These are phyloP conservation scores for Cladosporium sp. DNA, from an alignment of 2,329 filamentous ascomycete genomes.

Conservation along the genomic window DNA sequence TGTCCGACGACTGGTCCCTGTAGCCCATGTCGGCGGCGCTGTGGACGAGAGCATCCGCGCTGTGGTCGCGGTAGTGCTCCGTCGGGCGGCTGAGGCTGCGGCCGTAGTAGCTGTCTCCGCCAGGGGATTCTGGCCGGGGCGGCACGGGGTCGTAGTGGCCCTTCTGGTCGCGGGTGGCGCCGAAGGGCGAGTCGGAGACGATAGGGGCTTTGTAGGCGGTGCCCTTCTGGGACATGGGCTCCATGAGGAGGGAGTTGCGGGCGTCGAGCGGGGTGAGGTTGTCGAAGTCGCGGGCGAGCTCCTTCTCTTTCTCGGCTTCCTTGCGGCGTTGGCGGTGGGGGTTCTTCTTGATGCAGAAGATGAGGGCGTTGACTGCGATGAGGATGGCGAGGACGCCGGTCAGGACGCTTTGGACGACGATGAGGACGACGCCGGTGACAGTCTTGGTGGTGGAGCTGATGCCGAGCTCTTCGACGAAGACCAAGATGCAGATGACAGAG, in stretches of 20 bases:
- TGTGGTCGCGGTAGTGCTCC: slow-evolving; percentile 20
- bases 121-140: slow-evolving; percentile 16
- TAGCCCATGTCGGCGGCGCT: slow-evolving; percentile 29
- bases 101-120: slow-evolving; percentile 7
- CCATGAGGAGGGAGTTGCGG: slow-evolving; percentile 76
- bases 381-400: slow-evolving; percentile 79
- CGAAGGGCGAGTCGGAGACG: slow-evolving; percentile 25
- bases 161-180: slow-evolving; percentile 18
- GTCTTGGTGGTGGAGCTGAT: slow-evolving; percentile 90
- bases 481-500: slow-evolving; percentile 79
- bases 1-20: slow-evolving; percentile 19
- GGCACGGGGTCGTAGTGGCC: slow-evolving; percentile 29
- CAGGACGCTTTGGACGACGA: slow-evolving; percentile 80
- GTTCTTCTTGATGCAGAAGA: slow-evolving; percentile 76
- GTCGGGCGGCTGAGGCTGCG: slow-evolving; percentile 12
- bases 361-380: slow-evolving; percentile 82
- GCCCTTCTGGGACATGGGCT: slow-evolving; percentile 39
- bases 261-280: slow-evolving; percentile 80
- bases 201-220: slow-evolving; percentile 27
- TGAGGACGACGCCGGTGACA: slow-evolving; percentile 84
- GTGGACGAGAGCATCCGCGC: slow-evolving; percentile 25
- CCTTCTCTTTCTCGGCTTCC: slow-evolving; percentile 75
- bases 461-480: slow-evolving; percentile 90
- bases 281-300: slow-evolving; percentile 66
- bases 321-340: slow-evolving; percentile 83